Evolutionary conservation across 2,329 filamentous ascomycete genomes (phyloP).

Genomic region (Verticillium longisporum): DNA sequence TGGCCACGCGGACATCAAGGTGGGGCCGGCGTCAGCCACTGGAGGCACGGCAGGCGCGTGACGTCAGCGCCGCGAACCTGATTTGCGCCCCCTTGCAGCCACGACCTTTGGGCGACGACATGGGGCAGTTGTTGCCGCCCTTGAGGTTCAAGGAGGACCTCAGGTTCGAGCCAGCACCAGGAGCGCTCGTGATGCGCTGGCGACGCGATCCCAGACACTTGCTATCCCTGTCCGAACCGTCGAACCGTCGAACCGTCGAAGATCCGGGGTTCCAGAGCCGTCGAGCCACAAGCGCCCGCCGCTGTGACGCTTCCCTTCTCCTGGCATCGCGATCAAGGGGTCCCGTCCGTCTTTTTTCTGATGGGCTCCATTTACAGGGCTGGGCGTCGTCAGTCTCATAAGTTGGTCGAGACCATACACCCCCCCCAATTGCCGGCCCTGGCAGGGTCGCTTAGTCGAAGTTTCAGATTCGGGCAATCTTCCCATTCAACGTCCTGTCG

Average conservation of each 20-base stretch:
- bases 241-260: no score
- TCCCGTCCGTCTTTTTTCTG: no score
- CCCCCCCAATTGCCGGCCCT: not conserved
- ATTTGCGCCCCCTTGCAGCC: not conserved
- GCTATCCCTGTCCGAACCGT: not conserved
- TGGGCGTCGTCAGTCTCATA: constrained; percentile 3
- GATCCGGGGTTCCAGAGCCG: not conserved
- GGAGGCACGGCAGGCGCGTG: not conserved
- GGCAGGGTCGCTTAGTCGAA: not conserved
- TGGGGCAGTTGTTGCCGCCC: no score
- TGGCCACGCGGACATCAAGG: not conserved
- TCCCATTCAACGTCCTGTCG: not conserved
- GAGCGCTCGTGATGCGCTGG: constrained; percentile 7
- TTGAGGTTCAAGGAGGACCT: no score
- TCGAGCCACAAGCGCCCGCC: not conserved
- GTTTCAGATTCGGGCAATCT: not conserved
- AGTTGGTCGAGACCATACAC: not conserved
- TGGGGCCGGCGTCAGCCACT: not conserved
- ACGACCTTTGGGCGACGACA: constrained; percentile 6
- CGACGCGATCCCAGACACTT: not conserved
- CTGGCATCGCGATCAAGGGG: no score
- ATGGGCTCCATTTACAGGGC: not conserved
- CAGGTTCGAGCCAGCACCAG: not conserved
- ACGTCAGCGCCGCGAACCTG: constrained; percentile 2
- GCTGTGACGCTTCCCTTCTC: not conserved